These are phyloP conservation scores for Blumeriella jaapii DNA, from an alignment of 2,329 filamentous ascomycete genomes.

Conservation along the genomic window DNA sequence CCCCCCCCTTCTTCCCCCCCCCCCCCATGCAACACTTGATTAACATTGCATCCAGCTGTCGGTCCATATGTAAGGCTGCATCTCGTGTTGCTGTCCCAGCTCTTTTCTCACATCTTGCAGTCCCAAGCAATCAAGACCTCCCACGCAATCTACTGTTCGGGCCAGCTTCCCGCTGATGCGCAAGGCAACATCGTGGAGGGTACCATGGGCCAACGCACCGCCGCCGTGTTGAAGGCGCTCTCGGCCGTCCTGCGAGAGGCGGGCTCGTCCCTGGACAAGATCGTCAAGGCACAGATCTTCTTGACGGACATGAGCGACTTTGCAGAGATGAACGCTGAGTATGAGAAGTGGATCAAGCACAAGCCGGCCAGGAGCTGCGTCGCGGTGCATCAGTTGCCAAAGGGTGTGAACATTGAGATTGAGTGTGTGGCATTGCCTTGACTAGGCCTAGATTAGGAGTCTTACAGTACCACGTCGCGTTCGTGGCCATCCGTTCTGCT, in stretches of 20 bases:
- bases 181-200: conserved; percentile 20
- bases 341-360: conserved; percentile 71
- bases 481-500: too few relatives aligned
- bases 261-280: conserved; percentile 63
- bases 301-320: conserved; percentile 87
- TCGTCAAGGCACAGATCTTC: conserved; percentile 91
- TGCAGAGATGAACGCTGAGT: conserved; percentile 73
- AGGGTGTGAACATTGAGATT: conserved; percentile 80
- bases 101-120: conserved; percentile 30
- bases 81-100: too few relatives aligned
- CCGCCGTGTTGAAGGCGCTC: conserved; percentile 62
- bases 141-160: conserved; percentile 54
- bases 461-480: too few relatives aligned
- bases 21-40: not conserved
- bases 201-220: conserved; percentile 50
- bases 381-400: conserved; percentile 78
- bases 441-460: not conserved
- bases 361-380: conserved; percentile 86
- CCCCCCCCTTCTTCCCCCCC: not conserved
- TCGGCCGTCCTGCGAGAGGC: conserved; percentile 73
- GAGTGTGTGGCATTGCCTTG: conserved; percentile 69
- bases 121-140: conserved; percentile 58
- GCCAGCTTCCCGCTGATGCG: conserved; percentile 30
- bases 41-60: conserved; percentile 34
- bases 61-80: conserved; percentile 55